A percentile compares a stretch with the other conserved stretches of the same genome.
phyloP scores from a whole-genome alignment of 1,284 basidiomycete species.

The Ceratobasidium sp. region DNA sequence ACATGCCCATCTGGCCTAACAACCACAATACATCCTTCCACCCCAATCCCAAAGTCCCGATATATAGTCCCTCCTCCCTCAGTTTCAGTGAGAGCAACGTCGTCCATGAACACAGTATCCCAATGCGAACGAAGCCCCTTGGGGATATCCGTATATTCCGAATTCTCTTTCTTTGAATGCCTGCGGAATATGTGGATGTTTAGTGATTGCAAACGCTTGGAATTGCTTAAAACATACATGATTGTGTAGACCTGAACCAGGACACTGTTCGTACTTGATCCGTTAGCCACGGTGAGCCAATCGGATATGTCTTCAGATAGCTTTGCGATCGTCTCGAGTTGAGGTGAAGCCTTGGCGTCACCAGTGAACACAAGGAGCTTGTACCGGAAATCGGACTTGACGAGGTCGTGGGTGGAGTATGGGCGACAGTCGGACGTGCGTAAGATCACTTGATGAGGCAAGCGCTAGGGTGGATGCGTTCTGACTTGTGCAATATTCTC shows the following conservation, averaged over 20 bases:
- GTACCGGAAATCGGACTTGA: constrained; percentile 78
- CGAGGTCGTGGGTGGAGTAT: constrained; percentile 75
- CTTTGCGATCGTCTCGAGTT: constrained; percentile 58
- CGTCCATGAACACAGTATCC: constrained; percentile 73
- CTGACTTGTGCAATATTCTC: too few species aligned
- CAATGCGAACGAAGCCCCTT: constrained; percentile 61
- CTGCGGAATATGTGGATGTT: not conserved
- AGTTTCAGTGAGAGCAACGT: constrained; percentile 56
- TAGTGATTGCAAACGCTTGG: not conserved
- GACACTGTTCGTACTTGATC: not conserved
- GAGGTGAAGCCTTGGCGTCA: constrained; percentile 60
- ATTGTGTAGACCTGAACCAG: constrained; percentile 26
- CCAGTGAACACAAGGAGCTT: constrained; percentile 79
- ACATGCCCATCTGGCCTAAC: constrained; percentile 84
- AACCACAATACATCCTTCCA: constrained; percentile 71
- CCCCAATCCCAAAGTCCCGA: constrained; percentile 68
- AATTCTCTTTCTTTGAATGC: constrained; percentile 60
- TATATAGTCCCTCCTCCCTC: constrained; percentile 64
- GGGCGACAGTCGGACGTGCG: constrained; percentile 74
- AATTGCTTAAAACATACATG: not conserved
- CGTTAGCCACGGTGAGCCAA: not conserved
- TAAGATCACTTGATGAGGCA: constrained; percentile 71
- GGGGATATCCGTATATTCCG: constrained; percentile 67
- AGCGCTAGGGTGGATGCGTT: constrained; percentile 58
- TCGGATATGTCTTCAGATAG: constrained; percentile 46